Evolutionary conservation across 1,284 basidiomycete genomes (phyloP).

Genomic region (Apiotrichum porosum): DNA sequence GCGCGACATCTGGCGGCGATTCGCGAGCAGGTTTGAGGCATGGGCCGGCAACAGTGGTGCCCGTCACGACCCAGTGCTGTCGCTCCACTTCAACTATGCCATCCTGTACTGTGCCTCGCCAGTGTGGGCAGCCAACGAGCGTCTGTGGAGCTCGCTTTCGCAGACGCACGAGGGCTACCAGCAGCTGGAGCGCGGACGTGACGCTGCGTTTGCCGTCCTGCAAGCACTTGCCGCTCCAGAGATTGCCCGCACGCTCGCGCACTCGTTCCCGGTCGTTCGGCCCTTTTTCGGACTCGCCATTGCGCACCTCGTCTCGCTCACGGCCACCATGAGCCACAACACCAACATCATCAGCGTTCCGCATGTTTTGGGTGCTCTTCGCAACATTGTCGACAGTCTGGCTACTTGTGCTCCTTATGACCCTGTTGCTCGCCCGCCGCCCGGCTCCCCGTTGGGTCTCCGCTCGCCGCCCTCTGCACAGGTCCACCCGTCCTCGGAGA

Average conservation of each 20-base stretch:
- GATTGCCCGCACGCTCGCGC: conserved; percentile 42
- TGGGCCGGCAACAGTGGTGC: conserved; percentile 35
- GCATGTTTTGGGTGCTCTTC: conserved; percentile 33
- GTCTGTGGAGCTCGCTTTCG: conserved; percentile 38
- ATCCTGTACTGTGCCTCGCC: conserved; percentile 41
- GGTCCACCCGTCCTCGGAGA: background rate
- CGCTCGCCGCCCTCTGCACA: background rate
- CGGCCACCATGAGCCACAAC: conserved; percentile 25
- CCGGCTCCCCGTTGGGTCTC: background rate
- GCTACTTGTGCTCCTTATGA: conserved; percentile 29
- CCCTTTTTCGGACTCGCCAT: conserved; percentile 42
- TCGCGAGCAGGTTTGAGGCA: conserved; percentile 29
- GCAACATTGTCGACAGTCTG: conserved; percentile 36
- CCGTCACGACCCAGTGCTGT: conserved; percentile 28
- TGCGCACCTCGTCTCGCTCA: conserved; percentile 32
- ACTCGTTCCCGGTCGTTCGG: conserved; percentile 42
- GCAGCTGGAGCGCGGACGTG: conserved; percentile 40
- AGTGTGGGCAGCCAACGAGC: conserved; percentile 26
- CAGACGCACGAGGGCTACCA: conserved; percentile 34
- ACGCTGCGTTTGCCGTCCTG: conserved; percentile 43
- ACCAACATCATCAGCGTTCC: conserved; percentile 26
- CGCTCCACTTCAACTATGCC: conserved; percentile 43
- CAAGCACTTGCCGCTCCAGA: conserved; percentile 41
- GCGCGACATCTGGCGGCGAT: conserved; percentile 32
- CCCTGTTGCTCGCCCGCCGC: background rate